Percentiles rank a stretch among this genome's conserved stretches.
Conservation (phyloP, 345 rosid genomes). For the Kandelia obovata region DNA sequence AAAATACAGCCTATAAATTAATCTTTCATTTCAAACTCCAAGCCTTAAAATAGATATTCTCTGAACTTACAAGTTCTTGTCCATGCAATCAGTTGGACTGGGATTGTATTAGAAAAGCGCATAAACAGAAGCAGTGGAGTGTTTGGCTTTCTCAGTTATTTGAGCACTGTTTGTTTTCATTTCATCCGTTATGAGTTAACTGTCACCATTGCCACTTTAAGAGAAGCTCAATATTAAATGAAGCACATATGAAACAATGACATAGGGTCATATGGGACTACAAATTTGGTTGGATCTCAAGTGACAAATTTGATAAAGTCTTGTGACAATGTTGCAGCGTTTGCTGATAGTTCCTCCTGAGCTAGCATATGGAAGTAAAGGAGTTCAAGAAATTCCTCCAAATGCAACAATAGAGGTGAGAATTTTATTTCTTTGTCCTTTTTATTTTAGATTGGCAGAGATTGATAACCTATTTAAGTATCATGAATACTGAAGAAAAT, state of each 20-base stretch:
- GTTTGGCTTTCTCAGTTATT: background rate
- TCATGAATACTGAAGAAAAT: background rate
- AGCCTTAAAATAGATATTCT: background rate
- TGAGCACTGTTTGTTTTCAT: background rate
- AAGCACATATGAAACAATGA: background rate
- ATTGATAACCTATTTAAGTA: background rate
- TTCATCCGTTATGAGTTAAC: background rate
- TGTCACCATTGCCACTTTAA: background rate
- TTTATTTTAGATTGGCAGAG: background rate
- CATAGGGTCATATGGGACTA: background rate
- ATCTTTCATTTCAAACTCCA: background rate
- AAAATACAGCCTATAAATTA: too few species aligned
- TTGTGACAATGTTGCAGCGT: constrained; percentile 40
- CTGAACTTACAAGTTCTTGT: background rate
- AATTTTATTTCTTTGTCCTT: background rate
- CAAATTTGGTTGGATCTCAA: background rate
- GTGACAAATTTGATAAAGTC: background rate
- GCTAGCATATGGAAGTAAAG: constrained; percentile 92
- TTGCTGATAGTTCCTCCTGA: constrained; percentile 83
- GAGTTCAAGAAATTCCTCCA: constrained; percentile 96
- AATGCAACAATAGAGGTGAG: constrained; percentile 94
- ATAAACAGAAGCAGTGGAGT: background rate
- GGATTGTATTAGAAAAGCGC: too few species aligned
- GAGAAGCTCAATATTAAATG: background rate
- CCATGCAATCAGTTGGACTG: background rate